These are phyloP conservation scores for Nannochloropsis gaditana DNA, from an alignment of 108 stramenopile genomes.

Conservation along the genomic window DNA sequence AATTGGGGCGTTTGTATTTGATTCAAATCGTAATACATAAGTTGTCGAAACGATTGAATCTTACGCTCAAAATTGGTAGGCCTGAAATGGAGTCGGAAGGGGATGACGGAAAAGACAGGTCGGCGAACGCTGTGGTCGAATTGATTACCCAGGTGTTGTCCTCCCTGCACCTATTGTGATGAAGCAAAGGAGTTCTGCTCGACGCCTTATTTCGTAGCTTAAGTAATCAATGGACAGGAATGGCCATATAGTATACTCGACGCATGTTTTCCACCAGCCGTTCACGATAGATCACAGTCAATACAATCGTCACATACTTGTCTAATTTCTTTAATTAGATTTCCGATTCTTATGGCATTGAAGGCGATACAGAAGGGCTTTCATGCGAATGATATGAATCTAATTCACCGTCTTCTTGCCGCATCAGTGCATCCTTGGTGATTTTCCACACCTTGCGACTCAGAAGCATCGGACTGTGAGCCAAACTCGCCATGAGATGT, in stretches of 20 bases:
- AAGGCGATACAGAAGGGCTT: not conserved
- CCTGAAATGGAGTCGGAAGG: not conserved
- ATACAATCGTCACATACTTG: not conserved
- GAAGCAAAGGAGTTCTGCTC: not conserved
- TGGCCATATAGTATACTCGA: no score
- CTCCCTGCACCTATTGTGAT: not conserved
- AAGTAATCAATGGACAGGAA: no score
- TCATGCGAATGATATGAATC: not conserved
- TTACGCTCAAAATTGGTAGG: not conserved
- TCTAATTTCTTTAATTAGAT: not conserved
- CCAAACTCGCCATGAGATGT: slow-evolving; percentile 17
- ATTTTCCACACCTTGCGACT: slow-evolving; percentile 1
- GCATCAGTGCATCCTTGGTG: not conserved
- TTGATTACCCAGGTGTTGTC: slow-evolving; percentile 1
- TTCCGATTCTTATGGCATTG: not conserved
- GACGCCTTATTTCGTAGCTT: no score
- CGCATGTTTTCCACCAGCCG: no score
- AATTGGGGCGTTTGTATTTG: not conserved
- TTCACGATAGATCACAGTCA: no score
- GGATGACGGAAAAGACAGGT: not conserved
- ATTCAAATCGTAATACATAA: not conserved
- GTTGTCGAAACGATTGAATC: not conserved
- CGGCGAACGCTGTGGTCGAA: not conserved
- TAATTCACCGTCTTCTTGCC: not conserved
- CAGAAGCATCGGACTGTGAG: not conserved